Base-by-base conservation (phyloP, 139 green algal genomes). In the Volvox reticuliferus region DNA sequence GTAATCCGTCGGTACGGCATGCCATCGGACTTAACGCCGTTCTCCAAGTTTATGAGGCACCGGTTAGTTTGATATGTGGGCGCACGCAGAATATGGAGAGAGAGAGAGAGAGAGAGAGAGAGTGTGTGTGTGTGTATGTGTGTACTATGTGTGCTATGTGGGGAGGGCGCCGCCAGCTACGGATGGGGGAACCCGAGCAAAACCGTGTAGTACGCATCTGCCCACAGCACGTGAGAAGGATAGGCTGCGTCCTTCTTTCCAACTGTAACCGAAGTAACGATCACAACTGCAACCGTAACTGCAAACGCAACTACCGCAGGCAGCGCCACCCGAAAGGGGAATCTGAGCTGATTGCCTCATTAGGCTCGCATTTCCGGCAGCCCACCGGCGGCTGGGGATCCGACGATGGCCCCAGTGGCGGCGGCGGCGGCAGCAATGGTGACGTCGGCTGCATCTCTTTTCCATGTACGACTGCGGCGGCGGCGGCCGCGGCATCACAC, bases 311-410 rank as follows among this genome's bases (percentile, higher is more conserved):
- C 22, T 9, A 32, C 71, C 68, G 55, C 89, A 97, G 96, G 91
- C 94, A 97, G 92, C 93, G 96, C 5, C 95, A 98, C 77, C 93
- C 94, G 6, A 92, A 96, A 24, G 96, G 96, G 35, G 93, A 94
- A 30, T 19, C 83, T 22, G 89, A 97, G 92, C 89, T 98, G 67
- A 13, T 94, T 24, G 91, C 82, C 0, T 94, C 98, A 73, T 80
- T 98, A 77, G 18, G 84, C 35, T 79, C 85, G 14, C 96, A 97
- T 92, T 98, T 97, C 82, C 92, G 5, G 22, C 96, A 62, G 85
- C 93, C 26, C 12, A 79, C 44, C 0, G 21, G 62, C 44, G 79
- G 88, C 12, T 75, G 65, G 61, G 69, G 1, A 14, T 65, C 1
- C 65, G 86, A 62, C 36, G 36, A 26, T 63, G 77, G 83, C 35